These are phyloP conservation scores for Meredithiella fracta DNA, from an alignment of 2,329 filamentous ascomycete species.

Conservation along the genomic window DNA sequence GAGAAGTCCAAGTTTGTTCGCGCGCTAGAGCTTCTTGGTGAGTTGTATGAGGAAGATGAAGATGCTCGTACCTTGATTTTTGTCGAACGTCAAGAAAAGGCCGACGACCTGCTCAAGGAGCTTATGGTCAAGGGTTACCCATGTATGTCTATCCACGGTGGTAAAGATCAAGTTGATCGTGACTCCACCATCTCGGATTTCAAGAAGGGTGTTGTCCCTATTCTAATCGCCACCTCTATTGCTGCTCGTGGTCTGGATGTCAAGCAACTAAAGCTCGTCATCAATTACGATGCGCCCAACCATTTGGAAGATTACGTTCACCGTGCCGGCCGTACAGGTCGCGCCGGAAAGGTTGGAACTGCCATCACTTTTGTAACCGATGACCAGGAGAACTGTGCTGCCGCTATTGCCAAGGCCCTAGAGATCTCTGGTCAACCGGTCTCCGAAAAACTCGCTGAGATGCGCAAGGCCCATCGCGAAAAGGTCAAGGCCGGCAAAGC, in stretches of 20 bases:
- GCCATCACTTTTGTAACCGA: conserved; percentile 88
- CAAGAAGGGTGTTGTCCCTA: conserved; percentile 76
- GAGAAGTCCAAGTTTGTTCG: conserved; percentile 73
- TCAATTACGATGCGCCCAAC: conserved; percentile 90
- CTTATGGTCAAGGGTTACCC: conserved; percentile 72
- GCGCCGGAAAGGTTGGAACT: conserved; percentile 85
- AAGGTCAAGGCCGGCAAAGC: conserved; percentile 89
- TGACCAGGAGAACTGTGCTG: conserved; percentile 78
- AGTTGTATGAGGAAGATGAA: conserved; percentile 72
- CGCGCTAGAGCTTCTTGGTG: conserved; percentile 70
- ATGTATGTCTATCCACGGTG: conserved; percentile 85
- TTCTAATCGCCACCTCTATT: conserved; percentile 87
- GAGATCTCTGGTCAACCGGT: conserved; percentile 77
- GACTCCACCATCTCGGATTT: conserved; percentile 88
- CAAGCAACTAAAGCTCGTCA: conserved; percentile 84
- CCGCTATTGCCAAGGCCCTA: conserved; percentile 80
- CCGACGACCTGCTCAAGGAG: conserved; percentile 63
- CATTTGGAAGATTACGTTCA: conserved; percentile 96
- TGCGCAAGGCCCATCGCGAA: conserved; percentile 60
- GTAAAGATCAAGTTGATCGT: conserved; percentile 83
- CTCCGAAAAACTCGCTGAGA: conserved; percentile 49
- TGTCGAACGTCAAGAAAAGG: conserved; percentile 80
- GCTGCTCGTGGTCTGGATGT: conserved; percentile 91
- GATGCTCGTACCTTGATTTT: conserved; percentile 83
- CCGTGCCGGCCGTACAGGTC: conserved; percentile 79